Percentiles rank a stretch among this genome's conserved stretches.
phyloP scores from a whole-genome alignment of 2,329 filamentous ascomycete genomes.

The Macrophomina phaseolina region DNA sequence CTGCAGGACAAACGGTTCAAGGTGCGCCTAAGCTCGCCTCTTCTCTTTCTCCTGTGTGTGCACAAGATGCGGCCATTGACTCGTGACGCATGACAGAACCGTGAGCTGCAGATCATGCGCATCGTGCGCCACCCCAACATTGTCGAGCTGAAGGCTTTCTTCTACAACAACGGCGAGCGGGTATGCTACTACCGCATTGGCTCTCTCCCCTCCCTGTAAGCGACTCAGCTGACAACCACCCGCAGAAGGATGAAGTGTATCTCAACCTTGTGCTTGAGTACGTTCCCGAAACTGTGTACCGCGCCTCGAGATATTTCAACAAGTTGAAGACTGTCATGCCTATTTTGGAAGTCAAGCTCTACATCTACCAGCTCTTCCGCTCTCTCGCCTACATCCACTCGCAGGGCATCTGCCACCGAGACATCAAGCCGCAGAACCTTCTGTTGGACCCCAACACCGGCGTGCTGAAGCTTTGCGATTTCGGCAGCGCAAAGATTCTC shows the following conservation, averaged over 20 bases:
- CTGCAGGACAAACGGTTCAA: conserved; percentile 99
- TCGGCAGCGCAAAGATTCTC: conserved; percentile 97
- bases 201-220: conserved; percentile 25
- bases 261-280: conserved; percentile 98
- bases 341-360: conserved; percentile 97
- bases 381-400: conserved; percentile 99
- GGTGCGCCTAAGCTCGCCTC: conserved; percentile 58
- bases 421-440: conserved; percentile 99
- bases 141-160: conserved; percentile 98
- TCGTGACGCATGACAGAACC: conserved; percentile 68
- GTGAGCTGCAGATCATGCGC: conserved; percentile 99
- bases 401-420: conserved; percentile 97
- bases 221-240: conserved; percentile 39
- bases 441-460: conserved; percentile 90
- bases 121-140: conserved; percentile 99
- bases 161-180: conserved; percentile 98
- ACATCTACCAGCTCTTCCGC: conserved; percentile 99
- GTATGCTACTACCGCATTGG: conserved; percentile 62
- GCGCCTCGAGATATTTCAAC: conserved; percentile 98
- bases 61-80: conserved; percentile 33
- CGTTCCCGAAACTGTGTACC: conserved; percentile 97
- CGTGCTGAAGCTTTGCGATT: conserved; percentile 96
- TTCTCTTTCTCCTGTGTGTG: conserved; percentile 9
- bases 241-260: conserved; percentile 88
- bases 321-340: conserved; percentile 99